phyloP scores from a whole-genome alignment of 768 basidiomycete genomes.

The Macrocybe gigantea region DNA sequence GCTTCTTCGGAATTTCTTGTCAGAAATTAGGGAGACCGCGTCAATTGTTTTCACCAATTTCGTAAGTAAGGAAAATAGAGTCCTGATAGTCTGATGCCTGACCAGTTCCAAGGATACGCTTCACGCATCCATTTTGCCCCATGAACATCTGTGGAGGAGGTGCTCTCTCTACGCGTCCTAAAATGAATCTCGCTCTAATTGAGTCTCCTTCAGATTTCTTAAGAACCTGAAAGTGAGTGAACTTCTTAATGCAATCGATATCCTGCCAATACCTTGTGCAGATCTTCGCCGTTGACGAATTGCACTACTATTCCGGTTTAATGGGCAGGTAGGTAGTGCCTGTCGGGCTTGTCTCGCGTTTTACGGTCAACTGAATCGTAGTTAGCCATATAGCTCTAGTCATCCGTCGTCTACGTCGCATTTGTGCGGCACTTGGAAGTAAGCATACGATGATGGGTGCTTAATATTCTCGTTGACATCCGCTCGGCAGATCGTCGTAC shows the following conservation, averaged over 20 bases:
- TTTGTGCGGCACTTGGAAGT: conserved; percentile 79
- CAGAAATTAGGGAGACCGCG: conserved; percentile 65
- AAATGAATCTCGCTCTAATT: not conserved
- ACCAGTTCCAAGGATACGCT: conserved; percentile 56
- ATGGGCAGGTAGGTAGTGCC: conserved; percentile 61
- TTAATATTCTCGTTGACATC: not conserved
- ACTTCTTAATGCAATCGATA: not conserved
- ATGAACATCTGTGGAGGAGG: conserved; percentile 82
- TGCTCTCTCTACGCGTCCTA: conserved; percentile 16
- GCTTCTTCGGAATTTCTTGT: not conserved
- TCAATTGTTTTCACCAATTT: conserved; percentile 90
- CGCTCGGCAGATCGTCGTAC: conserved; percentile 38
- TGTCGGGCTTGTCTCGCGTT: not conserved
- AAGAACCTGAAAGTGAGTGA: conserved; percentile 53
- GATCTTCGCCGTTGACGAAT: conserved; percentile 77
- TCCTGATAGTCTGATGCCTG: not conserved
- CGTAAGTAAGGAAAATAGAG: conserved; percentile 30
- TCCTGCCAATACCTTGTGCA: conserved; percentile 11
- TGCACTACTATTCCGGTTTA: conserved; percentile 80
- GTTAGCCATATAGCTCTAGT: conserved; percentile 76
- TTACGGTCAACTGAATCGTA: conserved; percentile 1
- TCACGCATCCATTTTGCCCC: conserved; percentile 78
- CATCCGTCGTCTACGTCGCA: conserved; percentile 66
- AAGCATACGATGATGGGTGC: conserved; percentile 14
- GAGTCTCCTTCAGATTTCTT: conserved; percentile 49